Conservation (phyloP, 2,329 filamentous ascomycete genomes). For the Botryotinia convoluta region DNA sequence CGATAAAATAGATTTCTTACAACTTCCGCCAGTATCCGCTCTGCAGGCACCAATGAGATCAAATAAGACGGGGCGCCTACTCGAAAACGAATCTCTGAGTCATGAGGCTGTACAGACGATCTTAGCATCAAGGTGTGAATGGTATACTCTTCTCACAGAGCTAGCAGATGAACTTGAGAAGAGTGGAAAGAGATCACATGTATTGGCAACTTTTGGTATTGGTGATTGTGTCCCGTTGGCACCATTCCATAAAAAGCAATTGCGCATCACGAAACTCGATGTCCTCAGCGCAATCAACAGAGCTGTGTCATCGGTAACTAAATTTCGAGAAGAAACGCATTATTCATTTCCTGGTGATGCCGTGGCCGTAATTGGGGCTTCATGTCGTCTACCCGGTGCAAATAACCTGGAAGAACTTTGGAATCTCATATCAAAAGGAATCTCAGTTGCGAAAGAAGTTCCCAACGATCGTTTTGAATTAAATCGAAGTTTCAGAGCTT, state of each 20-base stretch:
- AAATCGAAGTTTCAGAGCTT: constrained; percentile 16
- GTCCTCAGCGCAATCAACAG: neutral
- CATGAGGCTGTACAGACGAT: constrained; percentile 6
- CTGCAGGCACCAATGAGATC: constrained; percentile 3
- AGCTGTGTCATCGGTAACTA: neutral
- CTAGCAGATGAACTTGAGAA: constrained; percentile 17
- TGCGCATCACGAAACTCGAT: neutral
- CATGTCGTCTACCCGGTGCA: constrained; percentile 51
- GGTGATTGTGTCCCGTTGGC: constrained; percentile 8
- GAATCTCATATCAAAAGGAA: constrained; percentile 69
- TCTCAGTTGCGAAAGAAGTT: constrained; percentile 35
- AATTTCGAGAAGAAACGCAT: neutral
- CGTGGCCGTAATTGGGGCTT: constrained; percentile 52
- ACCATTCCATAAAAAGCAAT: neutral
- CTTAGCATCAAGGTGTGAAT: constrained; percentile 22
- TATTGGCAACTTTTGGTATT: neutral
- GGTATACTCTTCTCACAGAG: constrained; percentile 16
- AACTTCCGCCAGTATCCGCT: neutral
- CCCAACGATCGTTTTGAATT: constrained; percentile 23
- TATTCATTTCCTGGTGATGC: constrained; percentile 21
- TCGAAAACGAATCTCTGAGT: neutral
- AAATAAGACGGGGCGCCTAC: neutral
- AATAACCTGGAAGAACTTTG: constrained; percentile 62
- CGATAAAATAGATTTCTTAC: neutral
- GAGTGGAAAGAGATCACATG: neutral